Percentiles rank a stretch among this genome's conserved stretches.
phyloP scores from a whole-genome alignment of 2,329 filamentous ascomycete genomes.

The Paracoccidioides lutzii region DNA sequence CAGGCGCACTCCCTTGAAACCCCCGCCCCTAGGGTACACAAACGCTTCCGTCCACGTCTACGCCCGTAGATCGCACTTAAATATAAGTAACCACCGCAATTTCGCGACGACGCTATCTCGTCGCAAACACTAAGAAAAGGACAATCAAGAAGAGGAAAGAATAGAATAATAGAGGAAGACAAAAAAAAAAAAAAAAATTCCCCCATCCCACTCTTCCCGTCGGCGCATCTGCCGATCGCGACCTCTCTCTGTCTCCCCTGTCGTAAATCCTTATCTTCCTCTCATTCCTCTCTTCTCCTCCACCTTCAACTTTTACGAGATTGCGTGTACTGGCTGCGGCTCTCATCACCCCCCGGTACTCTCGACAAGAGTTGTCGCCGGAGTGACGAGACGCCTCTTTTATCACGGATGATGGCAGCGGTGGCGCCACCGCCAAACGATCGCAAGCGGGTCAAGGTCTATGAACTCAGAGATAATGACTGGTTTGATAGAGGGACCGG shows the following conservation, averaged over 20 bases:
- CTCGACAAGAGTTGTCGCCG: slow-evolving; percentile 24
- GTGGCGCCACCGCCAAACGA: slow-evolving; percentile 36
- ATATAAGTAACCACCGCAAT: too few species aligned
- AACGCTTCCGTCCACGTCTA: too few species aligned
- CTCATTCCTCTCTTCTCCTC: slow-evolving; percentile 13
- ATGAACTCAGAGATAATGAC: slow-evolving; percentile 96
- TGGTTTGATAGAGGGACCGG: slow-evolving; percentile 97
- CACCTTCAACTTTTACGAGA: slow-evolving; percentile 8
- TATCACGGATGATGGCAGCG: slow-evolving; percentile 34
- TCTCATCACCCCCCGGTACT: slow-evolving; percentile 22
- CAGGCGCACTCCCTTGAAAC: too few species aligned
- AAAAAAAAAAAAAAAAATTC: neutral
- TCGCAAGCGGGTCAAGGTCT: slow-evolving; percentile 78
- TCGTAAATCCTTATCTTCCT: neutral
- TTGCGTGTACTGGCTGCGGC: slow-evolving; percentile 10
- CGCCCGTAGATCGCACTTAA: too few species aligned
- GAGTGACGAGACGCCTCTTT: slow-evolving; percentile 27
- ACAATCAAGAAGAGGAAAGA: too few species aligned
- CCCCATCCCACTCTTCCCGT: slow-evolving; percentile 10
- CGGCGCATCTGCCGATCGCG: slow-evolving; percentile 12
- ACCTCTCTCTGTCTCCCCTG: neutral
- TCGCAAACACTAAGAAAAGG: too few species aligned
- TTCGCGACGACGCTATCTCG: too few species aligned
- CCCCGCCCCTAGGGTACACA: too few species aligned
- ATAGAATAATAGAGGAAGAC: neutral